These are phyloP conservation scores for Corylus heterophylla DNA, from an alignment of 306 rosid species.

Conservation along the genomic window DNA sequence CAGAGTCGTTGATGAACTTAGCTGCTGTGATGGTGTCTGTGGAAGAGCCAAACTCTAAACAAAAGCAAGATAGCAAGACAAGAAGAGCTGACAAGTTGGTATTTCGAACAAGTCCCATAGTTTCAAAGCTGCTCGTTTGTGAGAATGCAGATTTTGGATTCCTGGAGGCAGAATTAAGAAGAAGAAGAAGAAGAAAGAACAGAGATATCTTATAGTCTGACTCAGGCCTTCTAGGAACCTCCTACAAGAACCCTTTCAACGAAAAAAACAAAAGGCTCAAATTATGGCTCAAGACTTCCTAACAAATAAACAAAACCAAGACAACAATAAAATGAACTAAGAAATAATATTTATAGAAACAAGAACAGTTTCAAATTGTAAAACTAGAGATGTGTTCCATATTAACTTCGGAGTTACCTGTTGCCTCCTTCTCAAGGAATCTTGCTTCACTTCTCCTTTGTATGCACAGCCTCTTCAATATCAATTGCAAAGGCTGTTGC, in stretches of 20 bases:
- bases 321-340: no score
- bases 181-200: no score
- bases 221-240: no score
- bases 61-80: slow-evolving; percentile 13
- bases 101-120: slow-evolving; percentile 28
- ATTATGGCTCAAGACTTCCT: no score
- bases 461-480: slow-evolving; percentile 52
- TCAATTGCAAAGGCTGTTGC: slow-evolving; percentile 63
- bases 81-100: background rate
- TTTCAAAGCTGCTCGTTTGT: background rate
- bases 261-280: no score
- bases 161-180: background rate
- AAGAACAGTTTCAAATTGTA: no score
- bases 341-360: no score
- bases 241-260: no score
- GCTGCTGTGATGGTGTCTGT: slow-evolving; percentile 13
- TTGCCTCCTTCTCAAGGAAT: slow-evolving; percentile 40
- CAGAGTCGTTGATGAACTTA: no score
- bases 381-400: background rate
- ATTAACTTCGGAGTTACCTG: slow-evolving; percentile 44
- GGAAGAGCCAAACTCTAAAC: slow-evolving; percentile 5
- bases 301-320: no score
- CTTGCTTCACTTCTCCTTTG: slow-evolving; percentile 62
- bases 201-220: no score
- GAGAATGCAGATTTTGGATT: background rate